Evolutionary conservation across 495 filamentous ascomycete genomes (phyloP), one percentile per base, ranked within the genome.

Genomic region (Daldinia vernicosa): DNA sequence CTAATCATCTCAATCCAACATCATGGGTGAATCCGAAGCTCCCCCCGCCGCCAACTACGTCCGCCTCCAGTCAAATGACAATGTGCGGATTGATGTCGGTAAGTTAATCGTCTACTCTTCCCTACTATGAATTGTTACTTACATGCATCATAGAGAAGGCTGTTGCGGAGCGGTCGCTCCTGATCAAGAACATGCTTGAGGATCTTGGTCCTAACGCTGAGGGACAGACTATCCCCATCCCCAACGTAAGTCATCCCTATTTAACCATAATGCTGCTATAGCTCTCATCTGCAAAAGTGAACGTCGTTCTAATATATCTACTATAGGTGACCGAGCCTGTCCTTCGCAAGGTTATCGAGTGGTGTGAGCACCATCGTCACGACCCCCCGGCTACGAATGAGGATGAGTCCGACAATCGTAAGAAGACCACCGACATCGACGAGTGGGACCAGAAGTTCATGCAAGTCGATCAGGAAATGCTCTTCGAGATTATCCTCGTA

Each of bases 361-460:
- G 95, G 95, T 98, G 95, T 80, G 87, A 89, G 70, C 93, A 98
- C 76, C 95, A 99, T 88, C 90, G 91, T 78, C 87, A 87, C 75
- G 95, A 99, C 78, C 92, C 95, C 50, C 86, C 89, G 17, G 84
- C 88, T 43, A 80, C 88, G 43, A 84, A 88, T 59, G 92, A 95
- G 57, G 95, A 99, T 59, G 95, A 99, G 66, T 91, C 93, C 71
- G 95, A 99, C 76, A 91, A 87, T 39, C 92, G 96, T 69, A 97
- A 97, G 86, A 97, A 97, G 88, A 96, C 93, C 0, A 98, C 95
- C 22, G 95, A 98, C 58, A 99, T 99, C 74, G 95, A 98, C 43
- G 95, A 99, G 82, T 99, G 95, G 95, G 95, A 99, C 74, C 95
- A 98, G 80, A 99, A 99, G 79, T 99, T 98, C 79, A 99, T 98